Evolutionary conservation across 331 rosid species (phyloP).

Genomic region (Telfairia occidentalis): DNA sequence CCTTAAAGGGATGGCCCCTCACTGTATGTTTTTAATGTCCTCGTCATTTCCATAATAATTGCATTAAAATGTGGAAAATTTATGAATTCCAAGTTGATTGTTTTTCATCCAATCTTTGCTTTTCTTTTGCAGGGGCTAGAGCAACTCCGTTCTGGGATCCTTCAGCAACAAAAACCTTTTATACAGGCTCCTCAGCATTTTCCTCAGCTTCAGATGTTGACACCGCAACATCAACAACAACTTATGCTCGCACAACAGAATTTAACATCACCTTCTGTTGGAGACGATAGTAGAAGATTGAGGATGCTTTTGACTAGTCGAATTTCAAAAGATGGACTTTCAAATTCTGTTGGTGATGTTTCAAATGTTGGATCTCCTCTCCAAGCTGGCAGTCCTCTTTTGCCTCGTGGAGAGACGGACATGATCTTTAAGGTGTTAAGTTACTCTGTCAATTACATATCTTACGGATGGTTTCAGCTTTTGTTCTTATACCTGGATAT

Average conservation of each 20-base stretch:
- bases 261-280: slow-evolving; percentile 68
- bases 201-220: slow-evolving; percentile 92
- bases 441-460: slow-evolving; percentile 14
- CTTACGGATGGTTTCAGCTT: slow-evolving; percentile 2
- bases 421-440: slow-evolving; percentile 61
- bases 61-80: not conserved
- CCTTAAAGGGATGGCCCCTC: slow-evolving; percentile 97
- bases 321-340: slow-evolving; percentile 57
- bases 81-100: not conserved
- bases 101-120: not conserved
- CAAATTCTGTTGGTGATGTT: slow-evolving; percentile 70
- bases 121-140: slow-evolving; percentile 61
- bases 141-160: slow-evolving; percentile 79
- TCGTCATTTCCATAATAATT: not conserved
- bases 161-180: slow-evolving; percentile 80
- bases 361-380: slow-evolving; percentile 79
- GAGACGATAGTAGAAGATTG: slow-evolving; percentile 69
- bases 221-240: slow-evolving; percentile 91
- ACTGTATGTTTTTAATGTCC: slow-evolving; percentile 42
- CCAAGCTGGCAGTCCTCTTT: slow-evolving; percentile 62
- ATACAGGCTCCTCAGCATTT: slow-evolving; percentile 80
- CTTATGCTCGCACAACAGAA: slow-evolving; percentile 88
- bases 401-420: slow-evolving; percentile 77
- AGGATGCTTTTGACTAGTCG: slow-evolving; percentile 78
- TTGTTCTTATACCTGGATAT: not conserved